phyloP scores from a whole-genome alignment of 805 yeast genomes.

The Cyberlindnera japonica region DNA sequence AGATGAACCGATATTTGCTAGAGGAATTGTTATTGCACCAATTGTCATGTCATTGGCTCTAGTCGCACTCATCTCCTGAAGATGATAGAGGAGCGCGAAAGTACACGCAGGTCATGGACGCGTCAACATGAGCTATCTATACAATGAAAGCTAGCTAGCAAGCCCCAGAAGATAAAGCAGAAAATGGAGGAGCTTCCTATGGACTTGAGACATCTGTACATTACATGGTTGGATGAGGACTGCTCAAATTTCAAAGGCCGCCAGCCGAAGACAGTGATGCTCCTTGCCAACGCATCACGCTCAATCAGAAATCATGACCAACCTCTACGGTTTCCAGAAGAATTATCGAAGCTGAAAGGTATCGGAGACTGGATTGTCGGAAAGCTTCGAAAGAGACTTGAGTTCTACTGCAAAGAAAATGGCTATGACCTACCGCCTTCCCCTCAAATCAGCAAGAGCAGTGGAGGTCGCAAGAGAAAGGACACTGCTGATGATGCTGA shows the following conservation, averaged over 20 bases:
- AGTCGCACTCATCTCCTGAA: too few species aligned
- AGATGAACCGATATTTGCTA: too few species aligned
- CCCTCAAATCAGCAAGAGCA: not conserved
- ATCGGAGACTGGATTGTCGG: constrained; percentile 71
- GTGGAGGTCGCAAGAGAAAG: constrained; percentile 19
- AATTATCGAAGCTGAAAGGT: constrained; percentile 55
- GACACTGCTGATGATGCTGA: constrained; percentile 1
- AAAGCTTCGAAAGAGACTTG: constrained; percentile 43
- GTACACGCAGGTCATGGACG: too few species aligned
- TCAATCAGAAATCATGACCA: constrained; percentile 43
- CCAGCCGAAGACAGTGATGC: constrained; percentile 49
- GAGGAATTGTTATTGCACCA: too few species aligned
- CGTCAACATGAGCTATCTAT: too few species aligned
- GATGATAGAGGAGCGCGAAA: too few species aligned
- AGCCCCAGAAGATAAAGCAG: too few species aligned
- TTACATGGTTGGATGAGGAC: constrained; percentile 57
- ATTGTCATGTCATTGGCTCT: too few species aligned
- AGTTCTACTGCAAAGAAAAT: constrained; percentile 52
- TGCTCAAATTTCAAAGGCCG: constrained; percentile 41
- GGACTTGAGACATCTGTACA: constrained; percentile 50
- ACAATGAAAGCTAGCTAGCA: too few species aligned
- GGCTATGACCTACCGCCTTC: constrained; percentile 43
- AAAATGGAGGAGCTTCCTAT: constrained; percentile 32
- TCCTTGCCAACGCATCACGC: constrained; percentile 55
- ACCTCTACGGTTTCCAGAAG: constrained; percentile 50